Evolutionary conservation across 805 yeast species (phyloP).

Genomic region (Komagataella populi): DNA sequence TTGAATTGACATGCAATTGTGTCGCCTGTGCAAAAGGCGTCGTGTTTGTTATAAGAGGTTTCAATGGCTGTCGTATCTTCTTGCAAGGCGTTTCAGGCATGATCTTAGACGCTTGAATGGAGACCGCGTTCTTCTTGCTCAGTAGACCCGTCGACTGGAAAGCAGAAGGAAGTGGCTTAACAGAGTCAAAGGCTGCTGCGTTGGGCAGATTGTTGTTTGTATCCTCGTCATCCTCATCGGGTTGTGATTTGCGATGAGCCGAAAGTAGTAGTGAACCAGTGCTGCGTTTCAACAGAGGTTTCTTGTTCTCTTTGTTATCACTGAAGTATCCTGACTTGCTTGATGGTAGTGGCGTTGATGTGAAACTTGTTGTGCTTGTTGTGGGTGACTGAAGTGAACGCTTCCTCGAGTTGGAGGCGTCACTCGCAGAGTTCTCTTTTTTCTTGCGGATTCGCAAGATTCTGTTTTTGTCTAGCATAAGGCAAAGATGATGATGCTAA

Average conservation of each 20-base stretch:
- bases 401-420: background rate
- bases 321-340: background rate
- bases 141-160: conserved; percentile 64
- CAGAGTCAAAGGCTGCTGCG: conserved; percentile 47
- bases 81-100: conserved; percentile 62
- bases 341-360: background rate
- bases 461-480: background rate
- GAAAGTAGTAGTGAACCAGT: background rate
- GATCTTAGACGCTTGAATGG: conserved; percentile 8
- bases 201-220: background rate
- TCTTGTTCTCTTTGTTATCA: background rate
- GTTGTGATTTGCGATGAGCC: background rate
- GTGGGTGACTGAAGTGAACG: background rate
- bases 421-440: background rate
- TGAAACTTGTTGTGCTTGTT: background rate
- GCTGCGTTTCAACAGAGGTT: background rate
- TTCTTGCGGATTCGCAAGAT: background rate
- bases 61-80: conserved; percentile 11
- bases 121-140: conserved; percentile 34
- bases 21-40: conserved; percentile 7
- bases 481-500: background rate
- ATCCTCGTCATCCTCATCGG: background rate
- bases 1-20: background rate
- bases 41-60: conserved; percentile 2
- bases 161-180: conserved; percentile 78